These are phyloP conservation scores for Colletotrichum zoysiae DNA, from an alignment of 2,329 filamentous ascomycete genomes.

Conservation along the genomic window DNA sequence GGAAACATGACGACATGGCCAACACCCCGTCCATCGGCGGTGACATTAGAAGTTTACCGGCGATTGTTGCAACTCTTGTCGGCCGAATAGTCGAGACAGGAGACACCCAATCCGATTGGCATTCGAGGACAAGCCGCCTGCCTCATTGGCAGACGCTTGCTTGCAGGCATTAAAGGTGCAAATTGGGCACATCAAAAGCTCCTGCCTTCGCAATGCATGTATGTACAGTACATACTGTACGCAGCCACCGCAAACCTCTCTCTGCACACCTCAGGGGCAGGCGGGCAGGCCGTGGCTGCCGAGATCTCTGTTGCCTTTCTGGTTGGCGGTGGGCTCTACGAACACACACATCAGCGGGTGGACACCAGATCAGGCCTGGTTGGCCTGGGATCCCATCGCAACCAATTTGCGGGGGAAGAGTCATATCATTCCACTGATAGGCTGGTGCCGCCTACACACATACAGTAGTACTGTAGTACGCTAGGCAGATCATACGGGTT, in stretches of 20 bases:
- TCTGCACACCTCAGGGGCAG: not conserved
- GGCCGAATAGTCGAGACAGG: not conserved
- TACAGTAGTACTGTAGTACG: too few relatives aligned
- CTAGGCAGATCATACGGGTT: conserved; percentile 24
- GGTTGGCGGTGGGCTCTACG: conserved; percentile 34
- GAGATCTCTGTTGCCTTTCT: conserved; percentile 32
- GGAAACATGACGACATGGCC: conserved; percentile 11
- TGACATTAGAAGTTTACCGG: not conserved
- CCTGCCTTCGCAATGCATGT: not conserved
- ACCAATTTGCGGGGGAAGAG: conserved; percentile 41
- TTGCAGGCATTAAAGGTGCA: not conserved
- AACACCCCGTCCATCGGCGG: too few relatives aligned
- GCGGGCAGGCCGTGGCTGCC: conserved; percentile 21
- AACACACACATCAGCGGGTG: conserved; percentile 38
- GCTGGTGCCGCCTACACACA: conserved; percentile 14
- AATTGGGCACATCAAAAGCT: not conserved
- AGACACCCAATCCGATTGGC: not conserved
- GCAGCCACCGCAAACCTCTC: not conserved
- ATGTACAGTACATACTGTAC: too few relatives aligned
- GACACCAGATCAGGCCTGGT: conserved; percentile 34
- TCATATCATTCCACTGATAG: conserved; percentile 37
- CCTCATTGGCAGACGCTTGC: not conserved
- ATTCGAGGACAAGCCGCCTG: not conserved
- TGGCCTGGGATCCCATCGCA: conserved; percentile 38
- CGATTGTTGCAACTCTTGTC: conserved; percentile 4